Conservation (phyloP, 257 asterid genomes). For the Jacaranda mimosifolia region DNA sequence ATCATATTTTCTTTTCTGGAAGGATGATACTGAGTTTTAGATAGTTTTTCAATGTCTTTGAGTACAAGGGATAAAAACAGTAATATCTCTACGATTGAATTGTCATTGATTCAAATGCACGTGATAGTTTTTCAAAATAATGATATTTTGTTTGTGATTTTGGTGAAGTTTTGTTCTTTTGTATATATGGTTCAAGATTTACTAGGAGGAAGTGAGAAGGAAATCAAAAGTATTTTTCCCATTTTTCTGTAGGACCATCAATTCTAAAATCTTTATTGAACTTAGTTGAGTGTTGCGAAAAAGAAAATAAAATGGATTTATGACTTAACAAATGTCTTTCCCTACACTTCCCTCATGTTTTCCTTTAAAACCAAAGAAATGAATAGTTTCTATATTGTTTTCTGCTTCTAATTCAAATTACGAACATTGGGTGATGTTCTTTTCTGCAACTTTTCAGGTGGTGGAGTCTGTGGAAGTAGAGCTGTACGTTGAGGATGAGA, state of each 20-base stretch:
- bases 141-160: not conserved
- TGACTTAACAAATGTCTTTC: not conserved
- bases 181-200: not conserved
- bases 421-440: not conserved
- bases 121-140: not conserved
- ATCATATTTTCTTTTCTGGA: not conserved
- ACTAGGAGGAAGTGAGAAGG: not conserved
- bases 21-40: not conserved
- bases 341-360: not conserved
- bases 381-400: not conserved
- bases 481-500: slow-evolving; percentile 75
- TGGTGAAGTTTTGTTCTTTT: not conserved
- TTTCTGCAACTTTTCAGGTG: slow-evolving; percentile 43
- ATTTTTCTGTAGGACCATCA: not conserved
- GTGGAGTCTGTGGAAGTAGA: slow-evolving; percentile 62
- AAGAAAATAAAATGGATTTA: not conserved
- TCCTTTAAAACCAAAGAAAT: not conserved
- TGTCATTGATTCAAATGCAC: not conserved
- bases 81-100: not conserved
- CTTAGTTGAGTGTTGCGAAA: not conserved
- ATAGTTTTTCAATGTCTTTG: not conserved
- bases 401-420: not conserved
- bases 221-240: not conserved
- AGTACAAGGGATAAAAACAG: not conserved
- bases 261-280: not conserved